Base-by-base conservation (phyloP, 2,329 filamentous ascomycete genomes). In the Talaromyces sp. region DNA sequence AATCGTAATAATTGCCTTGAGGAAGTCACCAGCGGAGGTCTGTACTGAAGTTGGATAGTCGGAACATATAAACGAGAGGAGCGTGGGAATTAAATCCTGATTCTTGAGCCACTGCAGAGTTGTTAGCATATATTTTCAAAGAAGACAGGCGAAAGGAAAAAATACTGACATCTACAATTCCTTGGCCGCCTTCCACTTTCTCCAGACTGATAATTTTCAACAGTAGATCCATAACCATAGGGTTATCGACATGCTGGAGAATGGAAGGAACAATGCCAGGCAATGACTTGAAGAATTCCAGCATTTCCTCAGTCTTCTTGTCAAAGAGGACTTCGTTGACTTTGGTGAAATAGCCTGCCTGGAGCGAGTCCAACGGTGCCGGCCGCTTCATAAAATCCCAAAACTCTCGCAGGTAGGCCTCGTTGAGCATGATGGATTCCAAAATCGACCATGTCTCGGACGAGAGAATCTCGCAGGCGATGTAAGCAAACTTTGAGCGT, bases 1-100 rank as follows among this genome's bases (percentile, higher is more conserved):
- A 61, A 99, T 97, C 27, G 95, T 99, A 66, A 99, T 98, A 71
- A 99, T 97, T 49, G 95, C 95, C 75, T 99, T 99, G 69, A 99
- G 84, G 67, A 99, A 99, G 72, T 99, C 95, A 50, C 95, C 95
- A 0, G 95, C 95, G 0, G 95, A 96, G 0, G 95, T 98, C 74
- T 99, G 95, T 2, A 95, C 96, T 1, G 93, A 90, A 74, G 91
- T 91, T 64, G 87, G 89, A 70, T 96, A 87, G 63, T 96, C 87
- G 0, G 92, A 88, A 2, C 90, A 89, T 24, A 99, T 85, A 74
- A 93, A 97, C 5, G 90, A 89, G 1, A 99, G 84, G 2, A 99
- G 82, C 3, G 86, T 89, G 0, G 93, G 92, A 66, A 99, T 91
- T 29, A 99, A 82, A 66, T 95, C 83, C 73, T 96, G 91, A 5